Percentiles rank a stretch among this genome's conserved stretches.
Evolutionary conservation across 352 stramenopile species (phyloP).

Genomic region (Nothophytophthora sp.): DNA sequence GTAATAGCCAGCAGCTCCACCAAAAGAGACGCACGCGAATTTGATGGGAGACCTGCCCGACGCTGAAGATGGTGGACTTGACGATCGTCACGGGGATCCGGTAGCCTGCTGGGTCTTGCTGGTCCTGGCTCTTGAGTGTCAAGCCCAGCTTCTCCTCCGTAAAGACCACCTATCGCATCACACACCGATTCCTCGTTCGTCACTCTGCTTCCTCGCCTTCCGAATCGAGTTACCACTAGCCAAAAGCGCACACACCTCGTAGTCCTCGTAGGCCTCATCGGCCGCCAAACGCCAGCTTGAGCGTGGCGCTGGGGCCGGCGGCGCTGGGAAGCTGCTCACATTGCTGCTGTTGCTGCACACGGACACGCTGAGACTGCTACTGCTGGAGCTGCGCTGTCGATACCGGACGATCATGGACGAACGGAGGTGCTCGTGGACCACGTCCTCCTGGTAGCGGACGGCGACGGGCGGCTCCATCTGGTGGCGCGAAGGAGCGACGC

Average conservation of each 20-base stretch:
- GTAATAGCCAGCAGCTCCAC: too few relatives aligned
- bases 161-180: conserved; percentile 48
- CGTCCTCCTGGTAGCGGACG: conserved; percentile 14
- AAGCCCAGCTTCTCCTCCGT: conserved; percentile 59
- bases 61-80: conserved; percentile 49
- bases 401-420: conserved; percentile 22
- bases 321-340: conserved; percentile 23
- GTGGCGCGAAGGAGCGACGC: background rate
- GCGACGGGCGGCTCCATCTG: conserved; percentile 19
- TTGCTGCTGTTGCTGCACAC: conserved; percentile 31
- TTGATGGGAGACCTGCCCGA: conserved; percentile 52
- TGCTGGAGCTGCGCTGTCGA: conserved; percentile 22
- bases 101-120: conserved; percentile 18
- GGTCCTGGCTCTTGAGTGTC: conserved; percentile 47
- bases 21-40: conserved; percentile 38
- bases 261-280: conserved; percentile 37
- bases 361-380: conserved; percentile 38
- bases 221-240: background rate
- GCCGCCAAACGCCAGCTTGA: conserved; percentile 20
- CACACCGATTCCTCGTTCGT: too few relatives aligned
- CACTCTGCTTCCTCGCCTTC: background rate
- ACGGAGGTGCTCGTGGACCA: conserved; percentile 6
- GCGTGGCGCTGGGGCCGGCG: background rate
- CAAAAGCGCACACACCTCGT: conserved; percentile 18
- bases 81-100: conserved; percentile 43